phyloP scores from a whole-genome alignment of 1,284 basidiomycete species.

The Xanthoconium separans region DNA sequence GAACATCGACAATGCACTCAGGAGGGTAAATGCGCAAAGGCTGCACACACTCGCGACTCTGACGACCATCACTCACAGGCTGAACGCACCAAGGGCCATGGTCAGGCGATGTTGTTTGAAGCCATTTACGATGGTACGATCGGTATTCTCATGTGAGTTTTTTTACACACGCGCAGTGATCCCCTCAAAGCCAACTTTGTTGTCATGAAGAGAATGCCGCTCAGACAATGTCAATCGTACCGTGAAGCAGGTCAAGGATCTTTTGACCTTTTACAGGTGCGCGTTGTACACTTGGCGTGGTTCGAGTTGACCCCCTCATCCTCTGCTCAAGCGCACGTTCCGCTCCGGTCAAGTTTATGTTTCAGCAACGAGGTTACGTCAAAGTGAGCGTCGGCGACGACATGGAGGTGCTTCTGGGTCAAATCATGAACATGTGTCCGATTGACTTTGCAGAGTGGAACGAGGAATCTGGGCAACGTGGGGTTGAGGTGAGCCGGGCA shows the following conservation, averaged over 20 bases:
- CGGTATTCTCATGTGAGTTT: slow-evolving; percentile 73
- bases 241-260: slow-evolving; percentile 60
- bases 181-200: slow-evolving; percentile 1
- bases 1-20: slow-evolving; percentile 72
- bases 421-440: slow-evolving; percentile 54
- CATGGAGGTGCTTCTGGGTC: slow-evolving; percentile 45
- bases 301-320: slow-evolving; percentile 3
- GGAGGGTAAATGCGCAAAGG: slow-evolving; percentile 45
- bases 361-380: slow-evolving; percentile 67
- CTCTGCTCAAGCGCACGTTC: slow-evolving; percentile 56
- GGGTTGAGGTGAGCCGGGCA: slow-evolving; percentile 42
- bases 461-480: slow-evolving; percentile 31
- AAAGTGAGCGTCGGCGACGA: slow-evolving; percentile 51
- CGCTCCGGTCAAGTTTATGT: slow-evolving; percentile 77
- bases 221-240: slow-evolving; percentile 77
- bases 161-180: not conserved
- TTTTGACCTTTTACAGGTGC: slow-evolving; percentile 60
- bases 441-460: slow-evolving; percentile 50
- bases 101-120: slow-evolving; percentile 64
- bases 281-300: slow-evolving; percentile 16
- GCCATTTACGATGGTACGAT: slow-evolving; percentile 68
- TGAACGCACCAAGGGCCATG: slow-evolving; percentile 48
- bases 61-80: slow-evolving; percentile 38
- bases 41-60: not conserved
- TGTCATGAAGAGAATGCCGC: slow-evolving; percentile 63